phyloP scores from a whole-genome alignment of 306 rosid species.

The apple (Malus domestica) region ASM211411v1 NC_041800.1:16748501-16749000 shows the following conservation, averaged over 20 bases:
- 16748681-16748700: too few relatives aligned
- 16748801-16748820: conserved; percentile 56
- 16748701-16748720: neutral
- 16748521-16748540: accelerated
- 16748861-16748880: conserved; percentile 36
- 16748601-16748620: too few relatives aligned
- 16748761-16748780: conserved; percentile 56
- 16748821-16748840: conserved; percentile 49
- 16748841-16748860: conserved; percentile 74
- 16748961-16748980: conserved; percentile 93
- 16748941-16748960: conserved; percentile 14
- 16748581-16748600: too few relatives aligned
- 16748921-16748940: conserved; percentile 68
- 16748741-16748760: conserved; percentile 76
- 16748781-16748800: conserved; percentile 67
- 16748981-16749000: conserved; percentile 68
- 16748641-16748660: too few relatives aligned
- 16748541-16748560: too few relatives aligned
- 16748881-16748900: conserved; percentile 47
- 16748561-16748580: too few relatives aligned
- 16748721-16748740: neutral
- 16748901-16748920: conserved; percentile 47
- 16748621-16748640: too few relatives aligned
- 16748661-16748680: too few relatives aligned
- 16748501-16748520: too few relatives aligned